Evolutionary conservation across 78 protist species (phyloP).

Genomic region (Protostelium mycophagum): DNA sequence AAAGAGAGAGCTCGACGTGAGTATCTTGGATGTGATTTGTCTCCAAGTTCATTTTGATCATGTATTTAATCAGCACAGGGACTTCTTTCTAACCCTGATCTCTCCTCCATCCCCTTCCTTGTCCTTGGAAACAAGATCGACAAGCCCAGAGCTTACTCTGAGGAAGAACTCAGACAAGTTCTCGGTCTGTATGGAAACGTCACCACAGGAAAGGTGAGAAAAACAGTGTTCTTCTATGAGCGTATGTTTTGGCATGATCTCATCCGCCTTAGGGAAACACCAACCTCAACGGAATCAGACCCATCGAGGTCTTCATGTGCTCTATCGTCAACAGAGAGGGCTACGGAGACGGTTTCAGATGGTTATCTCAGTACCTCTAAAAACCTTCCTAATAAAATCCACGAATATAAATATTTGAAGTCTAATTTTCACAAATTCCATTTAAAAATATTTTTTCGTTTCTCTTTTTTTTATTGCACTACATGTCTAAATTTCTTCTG

Average conservation of each 20-base stretch:
- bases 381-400: no score
- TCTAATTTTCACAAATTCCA: no score
- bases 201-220: constrained; percentile 76
- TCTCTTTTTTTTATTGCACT: no score
- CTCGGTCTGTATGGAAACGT: constrained; percentile 70
- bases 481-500: no score
- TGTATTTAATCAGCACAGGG: constrained; percentile 3
- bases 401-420: no score
- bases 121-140: constrained; percentile 99
- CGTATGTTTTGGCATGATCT: neutral
- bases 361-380: neutral
- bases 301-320: constrained; percentile 99
- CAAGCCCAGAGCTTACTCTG: constrained; percentile 78
- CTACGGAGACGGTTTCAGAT: constrained; percentile 89
- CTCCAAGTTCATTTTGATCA: neutral
- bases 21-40: neutral
- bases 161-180: constrained; percentile 78
- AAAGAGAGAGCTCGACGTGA: constrained; percentile 86
- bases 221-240: neutral
- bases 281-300: constrained; percentile 69
- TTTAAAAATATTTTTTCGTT: no score
- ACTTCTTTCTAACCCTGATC: constrained; percentile 73
- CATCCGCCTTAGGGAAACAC: constrained; percentile 54
- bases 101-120: constrained; percentile 91
- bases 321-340: constrained; percentile 87